Evolutionary conservation across 1,284 basidiomycete genomes (phyloP).

Genomic region (Filobasidium uniguttulatum): DNA sequence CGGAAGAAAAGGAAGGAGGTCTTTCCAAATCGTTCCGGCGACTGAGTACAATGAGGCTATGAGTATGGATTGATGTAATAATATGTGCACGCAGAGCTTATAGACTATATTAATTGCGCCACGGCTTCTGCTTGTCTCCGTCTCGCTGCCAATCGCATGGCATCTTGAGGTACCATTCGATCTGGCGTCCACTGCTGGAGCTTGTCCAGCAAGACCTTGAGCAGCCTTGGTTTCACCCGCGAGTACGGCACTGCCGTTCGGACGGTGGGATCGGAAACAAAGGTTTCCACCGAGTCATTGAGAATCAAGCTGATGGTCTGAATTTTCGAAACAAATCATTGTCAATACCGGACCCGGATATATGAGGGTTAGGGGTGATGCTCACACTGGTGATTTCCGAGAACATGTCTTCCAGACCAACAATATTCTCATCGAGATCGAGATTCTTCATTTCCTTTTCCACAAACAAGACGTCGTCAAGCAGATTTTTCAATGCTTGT

Average conservation of each 20-base stretch:
- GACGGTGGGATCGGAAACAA: slow-evolving; percentile 51
- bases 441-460: slow-evolving; percentile 65
- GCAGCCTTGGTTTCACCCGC: slow-evolving; percentile 55
- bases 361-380: slow-evolving; percentile 15
- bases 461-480: slow-evolving; percentile 70
- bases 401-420: slow-evolving; percentile 61
- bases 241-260: slow-evolving; percentile 54
- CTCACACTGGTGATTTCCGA: slow-evolving; percentile 64
- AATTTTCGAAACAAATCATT: too few species aligned
- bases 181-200: slow-evolving; percentile 42
- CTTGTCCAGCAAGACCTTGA: slow-evolving; percentile 69
- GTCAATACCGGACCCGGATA: too few species aligned
- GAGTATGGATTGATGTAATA: background rate
- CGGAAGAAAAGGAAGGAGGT: background rate
- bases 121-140: slow-evolving; percentile 60
- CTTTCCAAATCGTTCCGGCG: background rate
- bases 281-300: slow-evolving; percentile 60
- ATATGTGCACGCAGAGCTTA: background rate
- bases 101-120: slow-evolving; percentile 10
- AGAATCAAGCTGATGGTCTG: slow-evolving; percentile 69
- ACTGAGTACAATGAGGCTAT: background rate
- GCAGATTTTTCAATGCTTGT: slow-evolving; percentile 65
- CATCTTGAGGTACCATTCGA: slow-evolving; percentile 40
- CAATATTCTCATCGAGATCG: slow-evolving; percentile 39
- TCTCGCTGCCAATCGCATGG: slow-evolving; percentile 54